Evolutionary conservation across 1,139 yeast species (phyloP).

Genomic region (Pichia cactophila): DNA sequence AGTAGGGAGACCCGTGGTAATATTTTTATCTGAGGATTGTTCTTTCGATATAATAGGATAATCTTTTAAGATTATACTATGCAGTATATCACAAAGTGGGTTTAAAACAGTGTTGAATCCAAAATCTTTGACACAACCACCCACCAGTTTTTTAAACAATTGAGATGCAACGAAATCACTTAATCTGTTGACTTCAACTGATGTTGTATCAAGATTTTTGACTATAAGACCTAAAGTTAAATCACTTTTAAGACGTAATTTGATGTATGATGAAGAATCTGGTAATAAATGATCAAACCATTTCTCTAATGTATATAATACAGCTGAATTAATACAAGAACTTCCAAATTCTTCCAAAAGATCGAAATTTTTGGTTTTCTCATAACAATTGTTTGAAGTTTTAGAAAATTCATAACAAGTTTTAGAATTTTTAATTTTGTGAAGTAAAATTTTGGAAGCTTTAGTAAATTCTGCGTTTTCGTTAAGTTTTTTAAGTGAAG

Average conservation of each 20-base stretch:
- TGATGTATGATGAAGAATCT: slow-evolving; percentile 49
- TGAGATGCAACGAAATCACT: slow-evolving; percentile 43
- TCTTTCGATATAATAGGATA: slow-evolving; percentile 45
- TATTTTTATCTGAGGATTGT: background rate
- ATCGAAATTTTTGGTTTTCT: slow-evolving; percentile 25
- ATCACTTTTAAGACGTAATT: slow-evolving; percentile 42
- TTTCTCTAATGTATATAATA: slow-evolving; percentile 55
- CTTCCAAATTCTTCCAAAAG: slow-evolving; percentile 54
- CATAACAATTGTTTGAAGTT: slow-evolving; percentile 7
- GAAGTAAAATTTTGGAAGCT: slow-evolving; percentile 27
- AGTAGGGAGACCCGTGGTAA: background rate
- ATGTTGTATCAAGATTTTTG: slow-evolving; percentile 41
- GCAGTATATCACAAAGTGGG: slow-evolving; percentile 61
- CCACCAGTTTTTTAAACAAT: slow-evolving; percentile 52
- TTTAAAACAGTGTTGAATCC: slow-evolving; percentile 63
- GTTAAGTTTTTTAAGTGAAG: slow-evolving; percentile 21
- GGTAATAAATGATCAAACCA: slow-evolving; percentile 39
- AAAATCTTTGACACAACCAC: slow-evolving; percentile 69
- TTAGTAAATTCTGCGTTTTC: slow-evolving; percentile 20
- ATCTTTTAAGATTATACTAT: slow-evolving; percentile 52
- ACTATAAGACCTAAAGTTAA: slow-evolving; percentile 41
- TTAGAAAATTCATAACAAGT: slow-evolving; percentile 51
- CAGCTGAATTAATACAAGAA: slow-evolving; percentile 44
- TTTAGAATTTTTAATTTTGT: slow-evolving; percentile 52
- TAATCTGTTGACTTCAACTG: slow-evolving; percentile 32